Conservation (phyloP, 2,329 filamentous ascomycete species). For the Didymella arachidicola region DNA sequence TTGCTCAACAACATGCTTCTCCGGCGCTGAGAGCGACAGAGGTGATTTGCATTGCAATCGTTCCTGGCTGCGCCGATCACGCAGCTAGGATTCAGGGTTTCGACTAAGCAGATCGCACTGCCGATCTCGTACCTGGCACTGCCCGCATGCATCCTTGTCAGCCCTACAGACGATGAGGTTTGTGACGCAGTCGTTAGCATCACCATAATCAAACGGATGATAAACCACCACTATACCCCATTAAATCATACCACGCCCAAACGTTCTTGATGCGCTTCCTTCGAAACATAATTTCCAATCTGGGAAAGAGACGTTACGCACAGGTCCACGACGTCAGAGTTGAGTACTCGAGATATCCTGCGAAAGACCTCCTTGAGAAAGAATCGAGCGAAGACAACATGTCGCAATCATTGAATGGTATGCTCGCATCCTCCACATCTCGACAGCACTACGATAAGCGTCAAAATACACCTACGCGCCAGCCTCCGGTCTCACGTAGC, state of each 20-base stretch:
- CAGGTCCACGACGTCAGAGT: constrained; percentile 42
- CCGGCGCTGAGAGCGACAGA: not conserved
- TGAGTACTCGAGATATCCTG: constrained; percentile 21
- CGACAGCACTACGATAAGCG: not conserved
- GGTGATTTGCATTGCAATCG: constrained; percentile 6
- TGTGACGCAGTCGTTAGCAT: constrained; percentile 25
- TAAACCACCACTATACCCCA: not conserved
- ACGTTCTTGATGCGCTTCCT: constrained; percentile 27
- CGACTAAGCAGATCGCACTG: constrained; percentile 11
- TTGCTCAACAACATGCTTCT: not conserved
- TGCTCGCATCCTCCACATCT: not conserved
- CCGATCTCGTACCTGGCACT: constrained; percentile 8
- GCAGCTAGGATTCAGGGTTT: constrained; percentile 3
- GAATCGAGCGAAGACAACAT: constrained; percentile 8
- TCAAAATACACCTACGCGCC: not conserved
- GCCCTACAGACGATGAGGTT: constrained; percentile 16
- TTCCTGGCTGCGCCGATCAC: constrained; percentile 5
- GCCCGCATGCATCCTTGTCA: constrained; percentile 20
- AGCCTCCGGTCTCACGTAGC: not conserved
- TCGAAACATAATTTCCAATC: constrained; percentile 13
- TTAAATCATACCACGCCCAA: not conserved
- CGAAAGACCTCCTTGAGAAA: constrained; percentile 13
- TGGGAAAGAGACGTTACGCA: constrained; percentile 33
- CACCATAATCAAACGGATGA: constrained; percentile 11
- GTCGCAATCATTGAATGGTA: constrained; percentile 22